Conservation (phyloP, 495 filamentous ascomycete genomes). For the Cairneyella variabilis region DNA sequence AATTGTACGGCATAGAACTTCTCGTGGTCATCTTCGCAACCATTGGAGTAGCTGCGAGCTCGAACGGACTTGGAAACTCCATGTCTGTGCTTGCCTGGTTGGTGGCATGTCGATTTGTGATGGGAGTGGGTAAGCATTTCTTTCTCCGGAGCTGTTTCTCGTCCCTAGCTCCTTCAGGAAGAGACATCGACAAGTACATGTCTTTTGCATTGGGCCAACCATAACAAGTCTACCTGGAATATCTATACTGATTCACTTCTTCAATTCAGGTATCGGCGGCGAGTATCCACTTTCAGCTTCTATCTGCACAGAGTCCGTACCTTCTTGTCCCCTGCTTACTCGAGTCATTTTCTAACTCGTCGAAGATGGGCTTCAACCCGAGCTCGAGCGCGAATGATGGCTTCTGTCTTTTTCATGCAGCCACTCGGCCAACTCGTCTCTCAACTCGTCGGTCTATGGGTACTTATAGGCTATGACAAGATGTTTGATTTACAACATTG, state of each 20-base stretch:
- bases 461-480: no score
- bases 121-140: conserved; percentile 49
- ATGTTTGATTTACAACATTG: no score
- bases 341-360: background rate
- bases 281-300: conserved; percentile 4
- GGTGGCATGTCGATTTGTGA: conserved; percentile 52
- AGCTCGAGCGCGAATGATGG: conserved; percentile 56
- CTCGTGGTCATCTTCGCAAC: conserved; percentile 35
- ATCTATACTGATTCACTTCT: no score
- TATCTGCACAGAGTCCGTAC: background rate
- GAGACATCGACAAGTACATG: no score
- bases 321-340: background rate
- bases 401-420: conserved; percentile 63
- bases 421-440: conserved; percentile 59
- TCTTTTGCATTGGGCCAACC: background rate
- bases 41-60: conserved; percentile 43
- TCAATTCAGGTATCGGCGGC: no score
- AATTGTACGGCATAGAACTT: background rate
- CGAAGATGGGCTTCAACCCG: conserved; percentile 44
- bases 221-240: no score
- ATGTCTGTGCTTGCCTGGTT: conserved; percentile 55
- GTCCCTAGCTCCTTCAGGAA: background rate
- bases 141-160: no score
- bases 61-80: conserved; percentile 30
- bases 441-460: conserved; percentile 30